Base-by-base conservation (phyloP, 345 rosid genomes). In the Euphorbia lathyris region DNA sequence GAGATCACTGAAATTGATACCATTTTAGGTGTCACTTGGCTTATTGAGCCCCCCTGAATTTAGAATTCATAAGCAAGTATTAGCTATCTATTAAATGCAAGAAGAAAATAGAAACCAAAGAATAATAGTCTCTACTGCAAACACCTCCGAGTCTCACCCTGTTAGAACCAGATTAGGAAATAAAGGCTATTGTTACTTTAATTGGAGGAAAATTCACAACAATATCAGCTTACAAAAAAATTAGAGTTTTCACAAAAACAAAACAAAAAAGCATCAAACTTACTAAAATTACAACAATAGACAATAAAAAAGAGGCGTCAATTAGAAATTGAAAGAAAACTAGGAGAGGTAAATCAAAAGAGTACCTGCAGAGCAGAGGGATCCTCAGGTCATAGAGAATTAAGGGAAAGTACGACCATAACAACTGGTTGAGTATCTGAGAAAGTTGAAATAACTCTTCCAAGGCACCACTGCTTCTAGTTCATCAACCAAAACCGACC, bases 401-500 rank as follows among this genome's bases (percentile, higher is more conserved):
- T 91, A 77, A 88, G 71, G 34, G 85, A 78, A 74, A 83, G 84
- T 58, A 87, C 88, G 71, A 90, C 88, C 71, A 90, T 92, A 14
- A 92, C 88, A 10, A 89, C 58, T 5, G 90, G 82, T 25, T 58
- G 68, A 62, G 87, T 66, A 68, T 83, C 90, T 0, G 91, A 76
- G 52, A 88, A 62, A 71, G 90, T n/a, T 71, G 51, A 78, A 43
- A 11, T 80, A 92, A 57, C 69, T 80, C 52, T 73, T 72, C 96
- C 96, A 90, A 9, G 90, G 89, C 10, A 90, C 98, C 40, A 79
- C 87, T 47, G 83, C 64, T n/a, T n/a, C n/a, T n/a, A 22, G 97
- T 95, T 95, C 98, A 92, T 95, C 72, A 95, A 72, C 97, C 98
- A n/a, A 92, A 38, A 92, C 85, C 59, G 85, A 75, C 76, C 80